Conservation (phyloP, 257 asterid species). For the Jacaranda copaia region DNA sequence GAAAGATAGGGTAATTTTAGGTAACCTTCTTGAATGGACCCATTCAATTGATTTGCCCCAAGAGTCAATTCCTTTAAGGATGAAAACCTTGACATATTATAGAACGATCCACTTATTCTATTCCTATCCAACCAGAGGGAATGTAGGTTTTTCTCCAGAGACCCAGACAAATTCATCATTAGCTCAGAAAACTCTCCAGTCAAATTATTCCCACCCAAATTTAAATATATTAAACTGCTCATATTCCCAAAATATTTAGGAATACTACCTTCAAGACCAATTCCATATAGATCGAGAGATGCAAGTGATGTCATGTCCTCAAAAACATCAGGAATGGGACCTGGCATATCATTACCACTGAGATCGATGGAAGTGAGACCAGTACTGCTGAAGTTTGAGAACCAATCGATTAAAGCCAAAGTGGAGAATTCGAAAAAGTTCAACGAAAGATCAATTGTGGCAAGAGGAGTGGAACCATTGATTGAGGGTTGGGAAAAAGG, state of each 20-base stretch:
- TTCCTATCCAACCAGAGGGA: background rate
- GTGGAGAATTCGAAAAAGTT: background rate
- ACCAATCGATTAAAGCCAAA: too few species aligned
- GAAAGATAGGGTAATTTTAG: background rate
- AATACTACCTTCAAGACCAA: background rate
- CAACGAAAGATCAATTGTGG: slow-evolving; percentile 12
- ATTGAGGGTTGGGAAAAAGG: background rate
- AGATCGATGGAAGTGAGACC: too few species aligned
- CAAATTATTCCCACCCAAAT: background rate
- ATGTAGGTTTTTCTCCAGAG: background rate
- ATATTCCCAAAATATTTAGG: slow-evolving; percentile 14
- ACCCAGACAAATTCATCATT: background rate
- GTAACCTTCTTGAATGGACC: background rate
- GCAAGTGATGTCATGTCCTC: background rate
- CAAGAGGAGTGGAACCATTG: slow-evolving; percentile 12
- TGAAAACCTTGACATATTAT: background rate
- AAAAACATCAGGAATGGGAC: slow-evolving; percentile 14
- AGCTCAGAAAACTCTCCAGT: background rate
- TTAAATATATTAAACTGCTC: background rate
- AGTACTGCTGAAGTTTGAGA: too few species aligned
- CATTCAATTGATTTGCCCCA: background rate
- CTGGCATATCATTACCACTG: background rate
- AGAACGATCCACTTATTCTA: background rate
- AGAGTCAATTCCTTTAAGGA: background rate
- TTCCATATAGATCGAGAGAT: background rate